Evolutionary conservation across 108 stramenopile genomes (phyloP), one percentile per base, ranked within the genome.

Genomic region (Tribonema minus): DNA sequence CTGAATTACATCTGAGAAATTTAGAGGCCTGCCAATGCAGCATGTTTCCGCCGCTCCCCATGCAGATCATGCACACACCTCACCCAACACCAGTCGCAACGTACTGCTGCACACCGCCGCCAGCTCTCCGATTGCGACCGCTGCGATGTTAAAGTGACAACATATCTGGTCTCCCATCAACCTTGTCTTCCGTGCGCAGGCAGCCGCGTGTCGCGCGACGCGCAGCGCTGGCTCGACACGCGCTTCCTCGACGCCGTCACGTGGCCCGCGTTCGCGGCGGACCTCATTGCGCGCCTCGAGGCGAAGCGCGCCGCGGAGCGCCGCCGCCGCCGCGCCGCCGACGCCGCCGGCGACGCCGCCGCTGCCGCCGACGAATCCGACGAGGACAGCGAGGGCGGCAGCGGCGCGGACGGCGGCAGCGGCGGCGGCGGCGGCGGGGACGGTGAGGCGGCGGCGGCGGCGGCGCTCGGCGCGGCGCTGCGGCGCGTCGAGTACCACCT

Each of bases 401-500:
- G 32, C 3, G 65, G 31, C 7, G 64, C 23, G 26, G 65, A 35
- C 5, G 36, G 25, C 29, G 66, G 27, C 3, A 64, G 61, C 23
- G 75, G 46, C 25, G 65, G 62, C 4, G 66, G 32, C 29, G 64
- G 40, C 5, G 75, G 32, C 4, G 75, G 39, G 33, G 58, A 58
- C 20, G 58, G 29, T 29, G 75, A 58, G 38, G 33, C 37, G 29
- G 75, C 41, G 58, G 25, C 65, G 58, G 28, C 65, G 36, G 66
- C 61, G 37, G 41, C 58, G 9, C 35, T 76, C 39, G 61, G 75
- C 46, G 32, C 35, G 4, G 68, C 68, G 2, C 39, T 78, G 3
- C 37, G 58, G 33, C 34, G 31, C 9, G 60, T 54, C 3, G 76
- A 78, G 67, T 37, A 68, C 68, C 67, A 68, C 76, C 67, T 68